Conservation (phyloP, 352 stramenopile species). For the Nothophytophthora sp. region DNA sequence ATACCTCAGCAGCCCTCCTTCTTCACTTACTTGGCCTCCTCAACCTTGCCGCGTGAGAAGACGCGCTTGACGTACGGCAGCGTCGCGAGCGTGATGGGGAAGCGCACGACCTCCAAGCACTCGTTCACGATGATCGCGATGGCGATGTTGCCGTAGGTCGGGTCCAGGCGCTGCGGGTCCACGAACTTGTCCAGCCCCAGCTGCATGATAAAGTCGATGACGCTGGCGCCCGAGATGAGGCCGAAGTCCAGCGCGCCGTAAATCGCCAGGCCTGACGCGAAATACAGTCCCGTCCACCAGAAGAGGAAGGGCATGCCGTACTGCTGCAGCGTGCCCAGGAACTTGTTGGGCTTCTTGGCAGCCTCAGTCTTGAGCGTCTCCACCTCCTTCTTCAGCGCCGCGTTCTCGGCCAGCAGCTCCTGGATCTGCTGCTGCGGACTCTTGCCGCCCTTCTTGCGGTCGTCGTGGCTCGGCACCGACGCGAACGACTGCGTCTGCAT, state of each 20-base stretch:
- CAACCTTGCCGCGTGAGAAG: constrained; percentile 49
- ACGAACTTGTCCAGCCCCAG: constrained; percentile 81
- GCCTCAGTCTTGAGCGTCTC: constrained; percentile 43
- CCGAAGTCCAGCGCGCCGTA: constrained; percentile 79
- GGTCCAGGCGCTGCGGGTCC: constrained; percentile 73
- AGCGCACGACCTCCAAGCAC: constrained; percentile 79
- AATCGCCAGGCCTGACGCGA: constrained; percentile 66
- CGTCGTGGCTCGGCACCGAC: constrained; percentile 36
- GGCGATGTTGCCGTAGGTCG: constrained; percentile 86
- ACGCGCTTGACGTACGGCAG: constrained; percentile 75
- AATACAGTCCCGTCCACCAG: constrained; percentile 84
- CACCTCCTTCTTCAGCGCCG: constrained; percentile 70
- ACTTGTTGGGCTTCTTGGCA: constrained; percentile 74
- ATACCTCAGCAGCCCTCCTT: too few relatives aligned
- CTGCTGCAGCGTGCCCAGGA: constrained; percentile 80
- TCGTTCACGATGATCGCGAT: constrained; percentile 89
- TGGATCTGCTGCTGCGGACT: constrained; percentile 62
- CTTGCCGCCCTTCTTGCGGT: constrained; percentile 24
- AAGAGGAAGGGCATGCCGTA: constrained; percentile 85
- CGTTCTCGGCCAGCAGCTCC: constrained; percentile 77
- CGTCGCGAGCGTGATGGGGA: constrained; percentile 86
- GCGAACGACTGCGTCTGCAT: constrained; percentile 57
- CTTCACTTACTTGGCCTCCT: constrained; percentile 38
- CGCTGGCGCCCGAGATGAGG: constrained; percentile 67
- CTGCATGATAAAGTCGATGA: constrained; percentile 84